phyloP scores from a whole-genome alignment of 805 yeast species.

The Saccharomycopsis selenospora region DNA sequence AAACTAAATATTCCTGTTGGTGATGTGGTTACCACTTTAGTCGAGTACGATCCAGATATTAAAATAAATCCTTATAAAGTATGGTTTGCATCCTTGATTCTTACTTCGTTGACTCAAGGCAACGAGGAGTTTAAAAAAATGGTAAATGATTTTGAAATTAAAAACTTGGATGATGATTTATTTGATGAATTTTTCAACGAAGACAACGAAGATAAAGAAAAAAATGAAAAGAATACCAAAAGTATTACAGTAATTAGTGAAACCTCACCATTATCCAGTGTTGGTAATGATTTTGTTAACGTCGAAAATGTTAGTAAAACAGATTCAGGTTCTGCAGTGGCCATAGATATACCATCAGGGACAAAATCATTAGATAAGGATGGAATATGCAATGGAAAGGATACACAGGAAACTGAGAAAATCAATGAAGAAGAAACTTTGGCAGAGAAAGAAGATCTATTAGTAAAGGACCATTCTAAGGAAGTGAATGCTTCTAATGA shows the following conservation, averaged over 20 bases:
- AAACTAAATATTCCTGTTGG: conserved; percentile 32
- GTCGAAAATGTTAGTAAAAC: not conserved
- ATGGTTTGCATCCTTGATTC: conserved; percentile 73
- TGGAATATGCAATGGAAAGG: too few relatives aligned
- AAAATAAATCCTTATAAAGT: conserved; percentile 77
- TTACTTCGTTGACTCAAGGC: conserved; percentile 56
- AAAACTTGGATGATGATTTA: conserved; percentile 35
- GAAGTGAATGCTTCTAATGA: too few relatives aligned
- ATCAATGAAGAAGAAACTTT: too few relatives aligned
- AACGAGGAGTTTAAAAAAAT: conserved; percentile 40
- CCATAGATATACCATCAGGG: not conserved
- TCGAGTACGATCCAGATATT: conserved; percentile 67
- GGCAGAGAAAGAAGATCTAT: too few relatives aligned
- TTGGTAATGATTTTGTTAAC: not conserved
- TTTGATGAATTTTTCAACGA: conserved; percentile 20
- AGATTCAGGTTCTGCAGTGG: not conserved
- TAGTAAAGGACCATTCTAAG: too few relatives aligned
- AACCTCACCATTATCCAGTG: not conserved
- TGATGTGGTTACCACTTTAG: conserved; percentile 61
- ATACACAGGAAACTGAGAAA: too few relatives aligned
- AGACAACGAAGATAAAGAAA: conserved; percentile 29
- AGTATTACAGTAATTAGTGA: not conserved
- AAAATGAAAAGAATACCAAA: too few relatives aligned
- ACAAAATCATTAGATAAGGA: too few relatives aligned
- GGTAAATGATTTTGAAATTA: conserved; percentile 46